Evolutionary conservation across 2,329 filamentous ascomycete genomes (phyloP), one percentile per base, ranked within the genome.

Genomic region (Botrytis elliptica): DNA sequence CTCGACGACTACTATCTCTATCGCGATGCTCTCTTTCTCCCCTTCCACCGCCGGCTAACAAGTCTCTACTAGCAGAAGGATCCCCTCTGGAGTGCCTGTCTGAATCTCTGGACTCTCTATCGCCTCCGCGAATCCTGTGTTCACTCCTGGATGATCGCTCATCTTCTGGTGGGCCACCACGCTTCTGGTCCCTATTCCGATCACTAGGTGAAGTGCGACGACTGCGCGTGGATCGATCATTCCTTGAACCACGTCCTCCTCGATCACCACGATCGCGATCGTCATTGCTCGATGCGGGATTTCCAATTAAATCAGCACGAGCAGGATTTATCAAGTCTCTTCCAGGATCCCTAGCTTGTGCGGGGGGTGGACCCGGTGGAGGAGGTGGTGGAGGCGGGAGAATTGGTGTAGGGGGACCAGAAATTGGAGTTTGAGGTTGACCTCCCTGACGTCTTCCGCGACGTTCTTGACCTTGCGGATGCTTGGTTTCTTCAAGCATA

Each of bases 371-470:
- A 46, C 74, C 76, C 22, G 75, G 29, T 81, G 83, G 65, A 83
- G 83, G 67, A 0, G 87, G 86, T 4, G 86, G 86, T 25, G 85
- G 82, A 10, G 85, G 82, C 8, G 88, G 86, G 12, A 88, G 87
- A 29, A 85, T 86, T 36, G 88, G 87, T 1, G 87, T 66, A 83
- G 83, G 33, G 83, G 83, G 33, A 85, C 86, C 38, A 85, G 87
- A 70, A 83, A 86, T 62, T 85, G 88, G 5, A 85, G 88, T 29
- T 88, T 84, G 33, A 87, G 86, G 77, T 87, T 88, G 82, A 76
- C 80, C 79, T 75, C 83, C 75, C 73, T 82, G 78, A 57, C 77
- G 81, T 62, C 81, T 77, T n/a, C 78, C 77, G 70, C 81, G 80
- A 65, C 78, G 76, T 38, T 80, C 77, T 40, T 77, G 83, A 38